A percentile compares a stretch with the other conserved stretches of the same genome.
phyloP scores from a whole-genome alignment of 225 moss, liverwort and hornwort species.

The Neckera pumila region DNA sequence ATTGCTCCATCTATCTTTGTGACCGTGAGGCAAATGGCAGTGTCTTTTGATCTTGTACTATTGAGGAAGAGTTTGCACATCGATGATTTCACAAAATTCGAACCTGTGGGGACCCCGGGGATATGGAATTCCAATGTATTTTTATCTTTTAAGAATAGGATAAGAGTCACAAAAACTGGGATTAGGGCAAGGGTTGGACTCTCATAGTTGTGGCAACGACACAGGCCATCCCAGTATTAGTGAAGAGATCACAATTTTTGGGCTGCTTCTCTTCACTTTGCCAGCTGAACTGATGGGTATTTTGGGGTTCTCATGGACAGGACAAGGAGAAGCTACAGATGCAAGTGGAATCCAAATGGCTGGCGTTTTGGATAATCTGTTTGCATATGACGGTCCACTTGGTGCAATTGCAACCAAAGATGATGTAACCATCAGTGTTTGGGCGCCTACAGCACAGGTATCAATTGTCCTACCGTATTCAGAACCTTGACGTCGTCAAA shows the following conservation, averaged over 20 bases:
- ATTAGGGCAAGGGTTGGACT: background rate
- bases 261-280: background rate
- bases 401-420: constrained; percentile 41
- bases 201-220: background rate
- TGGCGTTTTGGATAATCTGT: constrained; percentile 73
- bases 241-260: background rate
- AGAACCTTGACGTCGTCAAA: background rate
- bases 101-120: background rate
- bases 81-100: background rate
- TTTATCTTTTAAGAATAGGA: background rate
- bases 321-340: constrained; percentile 48
- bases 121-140: background rate
- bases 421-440: constrained; percentile 42
- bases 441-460: constrained; percentile 98
- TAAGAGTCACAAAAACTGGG: background rate
- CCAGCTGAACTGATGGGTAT: background rate
- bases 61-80: background rate
- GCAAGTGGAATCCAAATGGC: constrained; percentile 85
- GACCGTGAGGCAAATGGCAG: background rate
- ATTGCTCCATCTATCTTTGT: background rate
- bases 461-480: background rate
- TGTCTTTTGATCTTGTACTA: background rate
- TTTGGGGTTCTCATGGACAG: constrained; percentile 16
- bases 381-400: constrained; percentile 78
- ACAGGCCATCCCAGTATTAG: background rate